Evolutionary conservation across 495 filamentous ascomycete genomes (phyloP), one percentile per base, ranked within the genome.

Genomic region (Daldinia bambusicola): DNA sequence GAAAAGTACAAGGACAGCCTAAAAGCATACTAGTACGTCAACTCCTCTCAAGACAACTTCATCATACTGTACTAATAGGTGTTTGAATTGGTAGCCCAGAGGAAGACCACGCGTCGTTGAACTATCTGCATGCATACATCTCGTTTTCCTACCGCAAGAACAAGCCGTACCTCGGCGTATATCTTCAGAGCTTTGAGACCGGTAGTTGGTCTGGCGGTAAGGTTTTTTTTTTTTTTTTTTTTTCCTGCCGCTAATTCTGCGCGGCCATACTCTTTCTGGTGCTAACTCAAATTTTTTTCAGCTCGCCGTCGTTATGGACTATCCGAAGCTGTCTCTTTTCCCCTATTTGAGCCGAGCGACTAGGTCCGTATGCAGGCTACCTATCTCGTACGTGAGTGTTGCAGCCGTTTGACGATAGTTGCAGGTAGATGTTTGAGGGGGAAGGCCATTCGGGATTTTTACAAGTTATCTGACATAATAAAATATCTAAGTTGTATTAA

Each of bases 111-210:
- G 45, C 16, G 6, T 50, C 45, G 22, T 12, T 22, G 14, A 50
- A 50, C 45, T 50, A 6, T 22, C n/a, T 50, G 1, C 45, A 50
- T 50, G 45, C 45, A 12, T 50, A 50, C 45, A 50, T 50, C 22
- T 50, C 45, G 14, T 50, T 50, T 20, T 50, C 45, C 45, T 50
- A 50, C 10, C 45, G 45, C 16, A 22, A 50, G 10, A 50, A 50
- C 14, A 50, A 6, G 45, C 45, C 45, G 16, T 50, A 50, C 45
- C 45, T 50, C 16, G 45, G 45, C 6, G 45, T 50, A 26, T 50
- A 50, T 22, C 45, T 50, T 5, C 45, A 50, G 45, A 50, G 45
- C 22, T 50, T 50, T 10, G 45, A 50, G 45, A 50, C 45, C 20
- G 45, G 45, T 12, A 50, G 16, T 26, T 50, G 45, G 45, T 50